Base-by-base conservation (phyloP, 805 yeast genomes). In the Sugiyamaella lignohabitans region DNA sequence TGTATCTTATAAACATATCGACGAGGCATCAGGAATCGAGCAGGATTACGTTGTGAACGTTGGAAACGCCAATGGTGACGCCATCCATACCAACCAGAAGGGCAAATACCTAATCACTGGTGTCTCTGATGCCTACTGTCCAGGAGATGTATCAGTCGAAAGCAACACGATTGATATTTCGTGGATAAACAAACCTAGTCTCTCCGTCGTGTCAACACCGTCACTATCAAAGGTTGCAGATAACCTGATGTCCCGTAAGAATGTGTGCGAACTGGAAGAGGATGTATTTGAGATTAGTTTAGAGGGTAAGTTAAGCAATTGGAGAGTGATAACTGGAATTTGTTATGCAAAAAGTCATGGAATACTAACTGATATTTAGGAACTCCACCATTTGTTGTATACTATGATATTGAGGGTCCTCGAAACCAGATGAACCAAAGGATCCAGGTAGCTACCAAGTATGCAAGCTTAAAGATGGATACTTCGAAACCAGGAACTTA, bases 311-410 rank as follows among this genome's bases (percentile, higher is more conserved):
- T 35, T 5, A 35, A 6, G n/a, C n/a, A n/a, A n/a, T n/a, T 87
- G 1, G 35, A 43, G 48, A 40, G n/a, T 27, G 17, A 32, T 18
- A 10, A 19, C 22, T 2, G 16, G 27, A n/a, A 29, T 17, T 16
- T 21, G 11, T 20, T 5, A 20, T 22, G 51, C 4, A n/a, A n/a
- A n/a, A n/a, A n/a, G n/a, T n/a, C n/a, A n/a, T n/a, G n/a, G 11
- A 35, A 35, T n/a, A 14, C 20, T 14, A 14, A 35, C 38, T 35
- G 6, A 35, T 17, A 35, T 17, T 19, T 23, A 23, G 41, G 62
- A 2, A 63, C 75, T 4, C 71, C 80, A 1, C 89, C 91, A 20
- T 87, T 87, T 53, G 64, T 75, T n/a, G 66, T 88, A 21, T 79
- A 76, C 35, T 87, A 87, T 60, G 75, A 77, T 36, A 48, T 57